Base-by-base conservation (phyloP, 495 filamentous ascomycete species). In the Penicillium canariense region DNA sequence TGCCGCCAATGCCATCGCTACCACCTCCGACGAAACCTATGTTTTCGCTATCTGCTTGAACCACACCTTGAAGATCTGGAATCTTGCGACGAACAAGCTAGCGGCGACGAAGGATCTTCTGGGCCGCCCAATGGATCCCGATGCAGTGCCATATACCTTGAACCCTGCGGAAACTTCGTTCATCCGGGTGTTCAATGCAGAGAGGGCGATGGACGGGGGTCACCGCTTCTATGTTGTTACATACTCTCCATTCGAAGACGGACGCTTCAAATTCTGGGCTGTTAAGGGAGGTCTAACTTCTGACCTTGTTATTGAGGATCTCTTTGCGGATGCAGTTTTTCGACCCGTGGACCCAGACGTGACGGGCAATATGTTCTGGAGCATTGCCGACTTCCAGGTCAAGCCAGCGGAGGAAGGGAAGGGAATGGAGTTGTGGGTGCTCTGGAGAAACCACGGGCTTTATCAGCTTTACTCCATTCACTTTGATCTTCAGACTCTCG, bases 201-300 rank as follows among this genome's bases (percentile, higher is more conserved):
- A 77, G 44, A 69, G 76, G 40, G 71, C 74, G 11, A 63, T 77
- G 27, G 75, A 82, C 42, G 80, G 77, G 20, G 80, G 74, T 25
- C 85, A 89, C 52, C 74, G 79, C 38, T 90, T 90, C 59, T 80
- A 88, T 53, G 81, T 91, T 18, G 83, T 89, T 20, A 93, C 90
- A 11, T 96, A 90, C 68, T 96, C 91, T 28, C 91, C 94, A 8
- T 77, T 91, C 61, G 84, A 89, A 53, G 77, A 91, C 65, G 89
- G 90, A 22, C 85, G 91, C 58, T 97, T 99, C 81, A 97, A 97
- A 70, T 92, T 99, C 70, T 99, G 92, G 90, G 85, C 81, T 47
- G 80, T 91, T 3, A 78, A 80, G 51, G 82, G 85, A 14, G 81
- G 85, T 25, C 76, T 84, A 38, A 79, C 80, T 28, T 81, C 81